Evolutionary conservation across 2,329 filamentous ascomycete species (phyloP).

Genomic region (Allantophomopsis cytisporea): DNA sequence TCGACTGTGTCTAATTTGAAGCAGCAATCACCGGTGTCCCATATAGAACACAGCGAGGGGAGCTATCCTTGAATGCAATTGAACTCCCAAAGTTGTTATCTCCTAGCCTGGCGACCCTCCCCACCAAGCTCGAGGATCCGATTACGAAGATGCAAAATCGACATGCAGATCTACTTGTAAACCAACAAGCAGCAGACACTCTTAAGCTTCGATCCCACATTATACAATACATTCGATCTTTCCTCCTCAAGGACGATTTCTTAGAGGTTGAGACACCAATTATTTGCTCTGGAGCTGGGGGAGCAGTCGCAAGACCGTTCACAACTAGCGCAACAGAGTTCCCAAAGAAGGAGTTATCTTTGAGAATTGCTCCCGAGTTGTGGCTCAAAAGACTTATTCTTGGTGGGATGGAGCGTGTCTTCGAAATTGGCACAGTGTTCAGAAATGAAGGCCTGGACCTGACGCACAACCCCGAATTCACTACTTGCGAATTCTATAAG

Average conservation of each 20-base stretch:
- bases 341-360: constrained; percentile 52
- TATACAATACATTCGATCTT: constrained; percentile 59
- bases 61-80: constrained; percentile 59
- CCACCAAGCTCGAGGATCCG: constrained; percentile 52
- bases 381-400: constrained; percentile 89
- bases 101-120: constrained; percentile 69
- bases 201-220: constrained; percentile 64
- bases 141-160: constrained; percentile 65
- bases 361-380: constrained; percentile 86
- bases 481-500: constrained; percentile 93
- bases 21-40: constrained; percentile 52
- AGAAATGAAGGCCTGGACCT: constrained; percentile 85
- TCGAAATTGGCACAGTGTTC: constrained; percentile 87
- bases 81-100: constrained; percentile 59
- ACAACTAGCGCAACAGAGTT: constrained; percentile 68
- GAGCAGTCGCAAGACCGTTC: constrained; percentile 79
- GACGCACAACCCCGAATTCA: constrained; percentile 95
- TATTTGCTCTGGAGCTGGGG: constrained; percentile 69
- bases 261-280: constrained; percentile 88
- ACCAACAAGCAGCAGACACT: constrained; percentile 51
- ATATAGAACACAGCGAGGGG: constrained; percentile 55
- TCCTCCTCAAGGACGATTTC: constrained; percentile 60
- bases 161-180: constrained; percentile 77
- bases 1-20: constrained; percentile 5
- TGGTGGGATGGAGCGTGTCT: constrained; percentile 77